These are phyloP conservation scores for Diutina rugosa DNA, from an alignment of 1,139 yeast species.

Conservation along the genomic window DNA sequence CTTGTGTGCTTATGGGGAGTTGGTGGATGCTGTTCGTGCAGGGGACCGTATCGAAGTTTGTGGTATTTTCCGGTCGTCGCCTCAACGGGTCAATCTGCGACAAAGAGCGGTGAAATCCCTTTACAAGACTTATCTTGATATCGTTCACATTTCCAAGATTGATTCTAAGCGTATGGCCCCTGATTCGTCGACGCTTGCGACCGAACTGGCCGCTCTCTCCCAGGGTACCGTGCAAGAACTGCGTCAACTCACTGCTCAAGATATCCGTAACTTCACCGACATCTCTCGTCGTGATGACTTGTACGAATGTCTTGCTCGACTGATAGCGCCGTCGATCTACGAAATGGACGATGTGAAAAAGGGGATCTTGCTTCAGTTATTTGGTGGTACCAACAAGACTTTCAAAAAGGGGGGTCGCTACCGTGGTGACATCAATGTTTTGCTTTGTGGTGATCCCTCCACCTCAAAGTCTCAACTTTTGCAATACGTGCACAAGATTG, in stretches of 20 bases:
- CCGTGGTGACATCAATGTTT: slow-evolving; percentile 87
- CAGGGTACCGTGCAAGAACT: slow-evolving; percentile 62
- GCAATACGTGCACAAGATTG: slow-evolving; percentile 91
- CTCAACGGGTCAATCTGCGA: slow-evolving; percentile 77
- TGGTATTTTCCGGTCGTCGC: slow-evolving; percentile 87
- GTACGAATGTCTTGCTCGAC: slow-evolving; percentile 80
- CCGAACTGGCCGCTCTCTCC: slow-evolving; percentile 23
- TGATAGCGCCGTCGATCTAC: slow-evolving; percentile 89
- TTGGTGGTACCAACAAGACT: slow-evolving; percentile 90
- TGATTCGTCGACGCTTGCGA: slow-evolving; percentile 52
- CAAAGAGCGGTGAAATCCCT: slow-evolving; percentile 75
- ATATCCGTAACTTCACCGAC: slow-evolving; percentile 48
- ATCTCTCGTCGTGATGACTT: slow-evolving; percentile 61
- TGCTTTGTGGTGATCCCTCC: slow-evolving; percentile 96
- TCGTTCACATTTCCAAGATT: slow-evolving; percentile 80
- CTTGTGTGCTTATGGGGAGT: slow-evolving; percentile 87
- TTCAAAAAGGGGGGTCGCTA: slow-evolving; percentile 87
- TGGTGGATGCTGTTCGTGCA: slow-evolving; percentile 89
- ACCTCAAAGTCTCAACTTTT: slow-evolving; percentile 91
- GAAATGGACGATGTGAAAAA: slow-evolving; percentile 96
- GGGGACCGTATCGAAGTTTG: slow-evolving; percentile 96
- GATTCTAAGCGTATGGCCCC: slow-evolving; percentile 74
- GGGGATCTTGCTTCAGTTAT: slow-evolving; percentile 81
- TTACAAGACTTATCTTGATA: slow-evolving; percentile 89
- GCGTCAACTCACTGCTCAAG: slow-evolving; percentile 56